Percentiles rank a stretch among this genome's conserved stretches.
Evolutionary conservation across 208 protist species (phyloP).

Genomic region (Trypanosomatidae sp.): DNA sequence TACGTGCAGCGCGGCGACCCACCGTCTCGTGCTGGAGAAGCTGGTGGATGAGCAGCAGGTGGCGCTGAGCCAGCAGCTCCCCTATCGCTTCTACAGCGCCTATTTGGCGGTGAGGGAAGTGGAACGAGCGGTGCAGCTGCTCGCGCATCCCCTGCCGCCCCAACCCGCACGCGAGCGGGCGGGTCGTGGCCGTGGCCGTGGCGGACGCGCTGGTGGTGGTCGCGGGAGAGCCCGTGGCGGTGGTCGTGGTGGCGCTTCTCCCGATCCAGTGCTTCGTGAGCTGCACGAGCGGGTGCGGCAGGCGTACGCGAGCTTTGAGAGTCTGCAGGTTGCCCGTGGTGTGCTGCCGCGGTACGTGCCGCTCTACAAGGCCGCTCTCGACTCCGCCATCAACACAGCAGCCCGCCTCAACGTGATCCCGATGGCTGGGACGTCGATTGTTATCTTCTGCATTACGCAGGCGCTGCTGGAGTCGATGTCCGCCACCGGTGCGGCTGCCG

Average conservation of each 20-base stretch:
- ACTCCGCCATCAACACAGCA: conserved; percentile 74
- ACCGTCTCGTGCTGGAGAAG: conserved; percentile 43
- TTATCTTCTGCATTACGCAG: conserved; percentile 68
- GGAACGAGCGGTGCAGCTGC: background rate
- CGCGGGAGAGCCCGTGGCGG: no score
- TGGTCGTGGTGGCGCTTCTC: background rate
- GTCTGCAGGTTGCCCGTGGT: conserved; percentile 4
- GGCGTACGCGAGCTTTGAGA: conserved; percentile 13
- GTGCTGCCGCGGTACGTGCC: conserved; percentile 4
- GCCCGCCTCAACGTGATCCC: conserved; percentile 90
- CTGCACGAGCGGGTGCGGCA: background rate
- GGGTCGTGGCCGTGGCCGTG: background rate
- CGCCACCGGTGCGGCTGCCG: conserved; percentile 17
- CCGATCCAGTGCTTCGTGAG: no score
- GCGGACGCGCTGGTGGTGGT: no score
- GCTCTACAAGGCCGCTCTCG: conserved; percentile 48
- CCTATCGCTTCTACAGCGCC: conserved; percentile 93
- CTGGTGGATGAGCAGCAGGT: conserved; percentile 72
- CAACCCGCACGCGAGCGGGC: background rate
- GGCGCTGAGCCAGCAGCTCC: conserved; percentile 85
- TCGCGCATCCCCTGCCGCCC: background rate
- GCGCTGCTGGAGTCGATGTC: conserved; percentile 30
- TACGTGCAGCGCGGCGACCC: conserved; percentile 53
- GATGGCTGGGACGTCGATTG: conserved; percentile 82
- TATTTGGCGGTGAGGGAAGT: conserved; percentile 79